A percentile compares a stretch with the other conserved stretches of the same genome.
These are phyloP conservation scores for Taphrina confusa DNA, from an alignment of 1,139 yeast species.

Conservation along the genomic window DNA sequence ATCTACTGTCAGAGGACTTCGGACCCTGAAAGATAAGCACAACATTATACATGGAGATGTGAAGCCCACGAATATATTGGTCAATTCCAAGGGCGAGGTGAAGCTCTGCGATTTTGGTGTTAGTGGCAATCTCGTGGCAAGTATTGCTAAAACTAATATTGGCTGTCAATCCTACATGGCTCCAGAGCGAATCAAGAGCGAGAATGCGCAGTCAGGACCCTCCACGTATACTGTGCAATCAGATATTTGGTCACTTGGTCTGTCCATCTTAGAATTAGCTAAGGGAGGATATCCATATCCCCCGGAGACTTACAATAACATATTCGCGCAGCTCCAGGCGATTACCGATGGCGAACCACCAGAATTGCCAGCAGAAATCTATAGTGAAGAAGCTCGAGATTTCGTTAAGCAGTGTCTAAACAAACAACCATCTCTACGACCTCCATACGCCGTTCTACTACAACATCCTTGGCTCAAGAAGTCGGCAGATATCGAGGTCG, in stretches of 20 bases:
- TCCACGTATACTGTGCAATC: conserved; percentile 85
- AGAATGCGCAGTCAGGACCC: conserved; percentile 37
- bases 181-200: conserved; percentile 85
- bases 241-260: conserved; percentile 94
- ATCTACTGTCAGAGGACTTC: conserved; percentile 78
- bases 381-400: conserved; percentile 72
- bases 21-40: conserved; percentile 80
- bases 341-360: conserved; percentile 98
- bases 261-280: conserved; percentile 84
- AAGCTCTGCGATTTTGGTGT: conserved; percentile 97
- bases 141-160: conserved; percentile 90
- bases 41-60: conserved; percentile 96
- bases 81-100: conserved; percentile 75
- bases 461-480: conserved; percentile 79
- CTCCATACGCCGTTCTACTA: conserved; percentile 73
- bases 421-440: conserved; percentile 78
- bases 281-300: conserved; percentile 94
- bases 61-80: conserved; percentile 90
- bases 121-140: conserved; percentile 90
- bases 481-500: conserved; percentile 43
- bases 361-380: conserved; percentile 58
- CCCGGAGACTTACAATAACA: conserved; percentile 84
- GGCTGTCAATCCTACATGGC: conserved; percentile 99
- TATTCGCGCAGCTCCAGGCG: conserved; percentile 89
- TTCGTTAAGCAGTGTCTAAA: conserved; percentile 79